Evolutionary conservation across 441 rosid genomes (phyloP).

Genomic region (Mallotus japonicus): DNA sequence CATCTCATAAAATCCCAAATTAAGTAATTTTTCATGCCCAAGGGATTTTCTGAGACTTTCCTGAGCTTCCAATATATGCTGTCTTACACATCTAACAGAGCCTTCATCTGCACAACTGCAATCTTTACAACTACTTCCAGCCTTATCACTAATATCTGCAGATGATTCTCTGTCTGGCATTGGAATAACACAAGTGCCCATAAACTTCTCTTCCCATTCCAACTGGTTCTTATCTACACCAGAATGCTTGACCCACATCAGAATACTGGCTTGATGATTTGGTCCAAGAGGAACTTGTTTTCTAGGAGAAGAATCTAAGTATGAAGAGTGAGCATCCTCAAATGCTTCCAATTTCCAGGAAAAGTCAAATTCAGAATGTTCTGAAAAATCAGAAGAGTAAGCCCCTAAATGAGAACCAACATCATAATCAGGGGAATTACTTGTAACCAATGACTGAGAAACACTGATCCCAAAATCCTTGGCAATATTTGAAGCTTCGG

Average conservation of each 20-base stretch:
- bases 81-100: conserved; percentile 46
- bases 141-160: conserved; percentile 27
- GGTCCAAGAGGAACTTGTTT: conserved; percentile 63
- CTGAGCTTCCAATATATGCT: conserved; percentile 43
- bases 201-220: conserved; percentile 22
- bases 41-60: conserved; percentile 33
- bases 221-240: background rate
- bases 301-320: conserved; percentile 42
- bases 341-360: conserved; percentile 30
- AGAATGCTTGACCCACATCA: conserved; percentile 32
- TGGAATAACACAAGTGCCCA: conserved; percentile 45
- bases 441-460: conserved; percentile 30
- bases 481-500: conserved; percentile 30
- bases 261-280: conserved; percentile 62
- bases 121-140: conserved; percentile 26
- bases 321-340: conserved; percentile 33
- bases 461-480: conserved; percentile 34
- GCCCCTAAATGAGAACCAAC: conserved; percentile 29
- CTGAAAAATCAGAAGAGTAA: conserved; percentile 37
- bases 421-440: conserved; percentile 44
- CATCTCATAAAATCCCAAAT: conserved; percentile 46
- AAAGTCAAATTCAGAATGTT: conserved; percentile 35
- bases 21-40: conserved; percentile 39
- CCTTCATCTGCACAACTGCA: conserved; percentile 48
- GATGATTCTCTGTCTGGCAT: conserved; percentile 30